These are phyloP conservation scores for Flaveria robusta DNA, from an alignment of 129 eudicot genomes.

Conservation along the genomic window DNA sequence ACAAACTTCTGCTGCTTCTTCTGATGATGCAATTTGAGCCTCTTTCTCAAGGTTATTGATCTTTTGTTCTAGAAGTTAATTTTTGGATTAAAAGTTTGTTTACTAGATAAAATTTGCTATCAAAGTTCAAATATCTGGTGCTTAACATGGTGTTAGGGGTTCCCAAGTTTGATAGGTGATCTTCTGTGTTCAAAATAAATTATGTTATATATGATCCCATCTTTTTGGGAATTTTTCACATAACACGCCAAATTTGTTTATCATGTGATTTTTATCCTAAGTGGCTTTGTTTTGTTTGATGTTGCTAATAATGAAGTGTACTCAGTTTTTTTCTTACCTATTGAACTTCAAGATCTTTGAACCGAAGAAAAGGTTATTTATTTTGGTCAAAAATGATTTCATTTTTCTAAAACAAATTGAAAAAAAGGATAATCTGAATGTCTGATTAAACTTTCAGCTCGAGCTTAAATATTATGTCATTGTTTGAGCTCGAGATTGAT, in stretches of 20 bases:
- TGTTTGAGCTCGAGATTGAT: background rate
- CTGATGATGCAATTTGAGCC: constrained; percentile 35
- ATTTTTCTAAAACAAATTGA: background rate
- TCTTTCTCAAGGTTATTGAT: constrained; percentile 3
- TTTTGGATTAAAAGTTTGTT: constrained; percentile 1
- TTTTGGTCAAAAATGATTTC: background rate
- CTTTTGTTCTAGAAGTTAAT: constrained; percentile 6
- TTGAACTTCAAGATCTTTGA: background rate
- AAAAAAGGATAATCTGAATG: background rate
- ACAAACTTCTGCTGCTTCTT: constrained; percentile 47
- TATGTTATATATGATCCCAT: background rate
- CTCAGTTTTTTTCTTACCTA: background rate
- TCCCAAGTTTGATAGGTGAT: constrained; percentile 22
- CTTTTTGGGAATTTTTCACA: background rate
- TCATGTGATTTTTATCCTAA: background rate
- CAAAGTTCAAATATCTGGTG: background rate
- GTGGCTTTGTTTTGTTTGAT: constrained; percentile 1
- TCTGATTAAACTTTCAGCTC: background rate
- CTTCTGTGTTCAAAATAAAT: background rate
- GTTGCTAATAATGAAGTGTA: background rate
- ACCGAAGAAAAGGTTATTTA: background rate
- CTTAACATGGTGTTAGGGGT: no score
- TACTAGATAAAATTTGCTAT: background rate
- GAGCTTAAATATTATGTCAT: no score
- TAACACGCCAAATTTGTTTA: background rate